Base-by-base conservation (phyloP, 1,284 basidiomycete species). In the Neolentinus lepideus region DNA sequence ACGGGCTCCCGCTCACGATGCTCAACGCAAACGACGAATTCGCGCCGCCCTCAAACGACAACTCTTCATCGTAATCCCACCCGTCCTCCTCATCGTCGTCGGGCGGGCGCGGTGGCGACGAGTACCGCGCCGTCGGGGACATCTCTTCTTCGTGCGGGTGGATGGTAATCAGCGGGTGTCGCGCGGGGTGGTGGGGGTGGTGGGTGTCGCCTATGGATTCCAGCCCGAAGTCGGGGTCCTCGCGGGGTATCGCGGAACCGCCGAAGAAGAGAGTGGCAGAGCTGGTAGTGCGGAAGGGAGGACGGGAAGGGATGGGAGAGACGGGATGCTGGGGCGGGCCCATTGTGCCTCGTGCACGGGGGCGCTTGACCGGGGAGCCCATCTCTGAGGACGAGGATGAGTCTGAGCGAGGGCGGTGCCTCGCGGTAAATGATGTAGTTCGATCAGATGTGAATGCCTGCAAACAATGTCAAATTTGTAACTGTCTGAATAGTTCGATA, bases 181-280 rank as follows among this genome's bases (percentile, higher is more conserved):
- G 38, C 38, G 38, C 38, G 38, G 38, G 19, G 19, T 43, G 6
- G 38, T 43, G 12, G 38, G 16, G 38, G 38, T 35, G 33, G 45
- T 25, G 24, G 47, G 24, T 25, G 22, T 50, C 27, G 22, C 24
- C 9, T 25, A 50, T 8, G 24, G 47, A 10, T 6, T 29, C 47
- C 22, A 29, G 22, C 6, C 47, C 47, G 24, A 29, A 25, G 22
- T 50, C 22, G 47, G 24, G 22, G 24, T 50, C 24, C 22, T 43
- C 56, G 52, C 9, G 56, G 47, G 33, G 38, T 54, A 54, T 29
- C 22, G 47, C 27, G 25, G 47, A 50, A 4, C 47, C 47, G 27
- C 86, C 85, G 61, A 90, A 90, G 67, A 90, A 90, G 4, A 87
- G 66, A 0, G 86, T 85, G 2, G 84, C 85, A 1, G 85, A 83